Conservation (phyloP, 1,284 basidiomycete species). For the Ganoderma boninense region DNA sequence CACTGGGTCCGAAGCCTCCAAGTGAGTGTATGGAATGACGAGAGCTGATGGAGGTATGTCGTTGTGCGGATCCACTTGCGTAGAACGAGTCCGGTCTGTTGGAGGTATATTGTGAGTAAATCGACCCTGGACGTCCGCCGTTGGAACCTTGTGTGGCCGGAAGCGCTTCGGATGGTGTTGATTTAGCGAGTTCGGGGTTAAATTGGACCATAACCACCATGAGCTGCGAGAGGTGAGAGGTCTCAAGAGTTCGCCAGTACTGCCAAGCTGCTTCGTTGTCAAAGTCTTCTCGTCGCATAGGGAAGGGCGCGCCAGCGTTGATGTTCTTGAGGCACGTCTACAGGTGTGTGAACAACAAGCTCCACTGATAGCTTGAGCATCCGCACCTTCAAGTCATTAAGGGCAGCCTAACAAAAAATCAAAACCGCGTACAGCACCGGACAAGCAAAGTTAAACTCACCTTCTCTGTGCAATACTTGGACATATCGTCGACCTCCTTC, state of each 20-base stretch:
- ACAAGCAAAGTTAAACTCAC: conserved; percentile 43
- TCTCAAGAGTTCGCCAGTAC: conserved; percentile 87
- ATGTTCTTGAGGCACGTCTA: conserved; percentile 94
- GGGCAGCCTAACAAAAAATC: conserved; percentile 64
- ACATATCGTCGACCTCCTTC: conserved; percentile 78
- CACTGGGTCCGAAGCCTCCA: conserved; percentile 41
- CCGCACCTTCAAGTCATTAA: conserved; percentile 83
- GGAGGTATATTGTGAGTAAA: conserved; percentile 52
- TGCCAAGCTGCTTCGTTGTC: conserved; percentile 82
- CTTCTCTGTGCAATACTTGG: conserved; percentile 82
- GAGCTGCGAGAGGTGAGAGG: conserved; percentile 84
- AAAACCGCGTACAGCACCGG: background rate
- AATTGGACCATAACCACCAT: conserved; percentile 89
- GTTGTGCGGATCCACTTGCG: conserved; percentile 44
- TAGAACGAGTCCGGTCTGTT: conserved; percentile 43
- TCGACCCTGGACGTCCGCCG: conserved; percentile 60
- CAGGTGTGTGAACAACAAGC: conserved; percentile 15
- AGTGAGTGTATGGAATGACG: conserved; percentile 60
- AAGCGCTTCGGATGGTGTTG: conserved; percentile 64
- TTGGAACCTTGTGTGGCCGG: conserved; percentile 45
- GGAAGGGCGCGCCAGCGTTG: conserved; percentile 84
- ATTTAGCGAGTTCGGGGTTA: conserved; percentile 90
- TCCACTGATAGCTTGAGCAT: background rate
- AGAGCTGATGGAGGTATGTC: conserved; percentile 71
- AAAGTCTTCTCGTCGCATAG: conserved; percentile 90